Conservation (phyloP, 2,329 filamentous ascomycete genomes). For the Paecilomyces sp. region DNA sequence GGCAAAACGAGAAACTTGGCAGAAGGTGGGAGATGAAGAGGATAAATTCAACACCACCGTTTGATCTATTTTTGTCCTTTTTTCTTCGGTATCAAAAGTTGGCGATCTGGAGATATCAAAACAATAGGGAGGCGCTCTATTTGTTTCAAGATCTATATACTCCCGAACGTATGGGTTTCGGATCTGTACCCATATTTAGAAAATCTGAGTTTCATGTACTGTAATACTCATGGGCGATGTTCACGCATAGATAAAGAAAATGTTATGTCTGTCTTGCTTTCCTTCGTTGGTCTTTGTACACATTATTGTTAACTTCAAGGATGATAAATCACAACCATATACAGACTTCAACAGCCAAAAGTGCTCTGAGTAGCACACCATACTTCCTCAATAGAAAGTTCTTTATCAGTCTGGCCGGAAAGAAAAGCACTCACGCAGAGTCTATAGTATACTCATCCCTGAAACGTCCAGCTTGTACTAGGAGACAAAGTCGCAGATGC, state of each 20-base stretch:
- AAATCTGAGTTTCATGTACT: neutral
- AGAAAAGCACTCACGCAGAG: too few species aligned
- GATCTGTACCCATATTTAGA: neutral
- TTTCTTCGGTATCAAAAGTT: slow-evolving; percentile 13
- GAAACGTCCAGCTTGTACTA: too few species aligned
- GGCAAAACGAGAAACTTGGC: slow-evolving; percentile 36
- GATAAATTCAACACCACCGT: slow-evolving; percentile 43
- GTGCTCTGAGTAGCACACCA: too few species aligned
- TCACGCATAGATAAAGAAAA: neutral
- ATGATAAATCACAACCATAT: too few species aligned
- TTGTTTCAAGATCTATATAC: neutral
- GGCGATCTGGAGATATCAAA: neutral
- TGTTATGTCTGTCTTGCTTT: too few species aligned
- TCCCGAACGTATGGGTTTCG: neutral
- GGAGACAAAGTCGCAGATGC: too few species aligned
- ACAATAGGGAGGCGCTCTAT: neutral
- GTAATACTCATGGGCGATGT: neutral
- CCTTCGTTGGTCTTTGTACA: too few species aligned
- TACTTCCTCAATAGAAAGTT: too few species aligned
- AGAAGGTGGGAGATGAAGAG: slow-evolving; percentile 38
- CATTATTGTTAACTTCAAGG: too few species aligned
- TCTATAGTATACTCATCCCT: too few species aligned
- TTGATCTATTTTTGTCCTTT: slow-evolving; percentile 23
- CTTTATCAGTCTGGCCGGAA: too few species aligned
- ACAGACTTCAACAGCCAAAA: too few species aligned